These are phyloP conservation scores for Acacia concinna DNA, from an alignment of 331 rosid genomes.

Conservation along the genomic window DNA sequence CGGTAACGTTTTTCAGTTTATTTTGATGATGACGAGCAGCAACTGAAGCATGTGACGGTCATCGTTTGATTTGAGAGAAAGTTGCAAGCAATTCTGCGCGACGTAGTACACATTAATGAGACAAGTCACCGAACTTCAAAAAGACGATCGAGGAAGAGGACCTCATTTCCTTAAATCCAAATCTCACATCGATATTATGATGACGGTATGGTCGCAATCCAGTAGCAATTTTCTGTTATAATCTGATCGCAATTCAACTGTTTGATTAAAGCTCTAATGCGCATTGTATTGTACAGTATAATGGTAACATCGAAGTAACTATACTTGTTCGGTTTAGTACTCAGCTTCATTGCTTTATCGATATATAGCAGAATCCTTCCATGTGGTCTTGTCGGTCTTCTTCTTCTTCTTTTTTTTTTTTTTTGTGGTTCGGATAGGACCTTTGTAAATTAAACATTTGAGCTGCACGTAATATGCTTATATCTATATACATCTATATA, in stretches of 20 bases:
- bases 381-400: conserved; percentile 37
- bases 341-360: not conserved
- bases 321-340: not conserved
- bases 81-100: not conserved
- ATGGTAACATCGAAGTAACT: not conserved
- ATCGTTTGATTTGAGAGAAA: not conserved
- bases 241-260: conserved; percentile 27
- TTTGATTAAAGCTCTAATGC: conserved; percentile 24
- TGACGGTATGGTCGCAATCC: conserved; percentile 27
- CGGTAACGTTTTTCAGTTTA: no score
- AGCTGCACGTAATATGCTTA: no score
- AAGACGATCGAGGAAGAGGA: conserved; percentile 20
- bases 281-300: not conserved
- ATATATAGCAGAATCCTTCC: not conserved
- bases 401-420: no score
- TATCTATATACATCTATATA: no score
- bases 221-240: not conserved
- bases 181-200: conserved; percentile 39
- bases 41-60: not conserved
- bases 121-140: conserved; percentile 34
- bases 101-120: conserved; percentile 23
- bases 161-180: conserved; percentile 28
- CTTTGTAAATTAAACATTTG: not conserved
- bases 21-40: not conserved
- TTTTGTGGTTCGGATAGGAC: not conserved